These are phyloP conservation scores for Rhizopogon salebrosus DNA, from an alignment of 768 basidiomycete genomes.

Conservation along the genomic window DNA sequence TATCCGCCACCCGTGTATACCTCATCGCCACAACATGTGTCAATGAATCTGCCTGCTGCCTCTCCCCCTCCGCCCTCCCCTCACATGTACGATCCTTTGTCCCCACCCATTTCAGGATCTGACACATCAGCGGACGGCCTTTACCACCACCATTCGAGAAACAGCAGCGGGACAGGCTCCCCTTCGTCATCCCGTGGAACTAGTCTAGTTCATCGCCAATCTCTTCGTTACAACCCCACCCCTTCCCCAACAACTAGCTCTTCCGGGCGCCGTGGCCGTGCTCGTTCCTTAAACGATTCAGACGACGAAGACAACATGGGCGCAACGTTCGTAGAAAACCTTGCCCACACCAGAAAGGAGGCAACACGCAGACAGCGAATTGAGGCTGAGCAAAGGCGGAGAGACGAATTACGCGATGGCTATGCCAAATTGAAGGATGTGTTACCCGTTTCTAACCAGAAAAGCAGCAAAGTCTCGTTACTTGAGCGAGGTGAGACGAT, in stretches of 20 bases:
- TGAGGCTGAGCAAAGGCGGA: constrained; percentile 84
- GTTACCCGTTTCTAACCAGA: constrained; percentile 82
- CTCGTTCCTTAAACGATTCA: constrained; percentile 67
- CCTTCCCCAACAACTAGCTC: constrained; percentile 75
- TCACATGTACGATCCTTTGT: constrained; percentile 79
- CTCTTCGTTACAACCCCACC: constrained; percentile 72
- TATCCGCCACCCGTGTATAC: constrained; percentile 58
- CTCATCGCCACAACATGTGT: constrained; percentile 62
- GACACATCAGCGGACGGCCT: constrained; percentile 82
- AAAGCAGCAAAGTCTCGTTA: constrained; percentile 85
- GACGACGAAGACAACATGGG: constrained; percentile 72
- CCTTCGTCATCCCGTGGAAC: constrained; percentile 73
- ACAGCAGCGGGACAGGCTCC: constrained; percentile 70
- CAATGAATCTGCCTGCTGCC: constrained; percentile 54
- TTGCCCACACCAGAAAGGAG: constrained; percentile 77
- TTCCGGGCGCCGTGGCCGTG: constrained; percentile 58
- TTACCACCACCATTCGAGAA: constrained; percentile 63
- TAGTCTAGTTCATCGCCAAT: constrained; percentile 69
- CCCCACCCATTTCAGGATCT: constrained; percentile 84
- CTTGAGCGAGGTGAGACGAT: constrained; percentile 71
- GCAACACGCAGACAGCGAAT: constrained; percentile 80
- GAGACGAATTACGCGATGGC: constrained; percentile 86
- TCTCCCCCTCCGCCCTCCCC: constrained; percentile 74
- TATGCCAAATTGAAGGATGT: constrained; percentile 87
- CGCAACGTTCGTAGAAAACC: constrained; percentile 58